phyloP scores from a whole-genome alignment of 257 asterid species.

The Plantago major region DNA sequence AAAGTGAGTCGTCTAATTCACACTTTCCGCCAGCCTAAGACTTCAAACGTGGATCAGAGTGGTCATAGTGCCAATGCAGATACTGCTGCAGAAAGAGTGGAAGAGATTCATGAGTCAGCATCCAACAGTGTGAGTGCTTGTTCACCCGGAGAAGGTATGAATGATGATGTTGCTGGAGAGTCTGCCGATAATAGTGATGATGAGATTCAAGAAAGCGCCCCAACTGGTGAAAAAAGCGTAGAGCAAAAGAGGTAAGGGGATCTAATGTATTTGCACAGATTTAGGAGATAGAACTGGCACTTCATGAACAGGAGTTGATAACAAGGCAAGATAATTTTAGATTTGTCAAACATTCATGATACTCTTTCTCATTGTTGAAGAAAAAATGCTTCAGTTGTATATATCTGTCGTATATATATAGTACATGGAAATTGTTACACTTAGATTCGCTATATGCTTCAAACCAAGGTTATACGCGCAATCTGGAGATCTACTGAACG shows the following conservation, averaged over 20 bases:
- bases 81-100: not conserved
- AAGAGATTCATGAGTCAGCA: conserved; percentile 5
- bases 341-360: too few species aligned
- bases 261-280: too few species aligned
- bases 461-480: too few species aligned
- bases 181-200: conserved; percentile 2
- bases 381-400: too few species aligned
- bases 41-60: not conserved
- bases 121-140: not conserved
- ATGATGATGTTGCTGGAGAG: conserved; percentile 4
- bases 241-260: not conserved
- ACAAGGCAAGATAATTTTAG: too few species aligned
- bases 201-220: conserved; percentile 17
- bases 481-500: too few species aligned
- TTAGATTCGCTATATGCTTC: too few species aligned
- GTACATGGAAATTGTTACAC: too few species aligned
- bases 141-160: conserved; percentile 2
- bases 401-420: too few species aligned
- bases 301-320: too few species aligned
- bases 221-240: not conserved
- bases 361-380: too few species aligned
- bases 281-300: too few species aligned
- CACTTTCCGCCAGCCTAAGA: not conserved
- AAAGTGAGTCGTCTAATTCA: conserved; percentile 6
- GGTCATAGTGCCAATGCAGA: conserved; percentile 15